Conservation (phyloP, 2,329 filamentous ascomycete species). For the Aspergillus candidus region DNA sequence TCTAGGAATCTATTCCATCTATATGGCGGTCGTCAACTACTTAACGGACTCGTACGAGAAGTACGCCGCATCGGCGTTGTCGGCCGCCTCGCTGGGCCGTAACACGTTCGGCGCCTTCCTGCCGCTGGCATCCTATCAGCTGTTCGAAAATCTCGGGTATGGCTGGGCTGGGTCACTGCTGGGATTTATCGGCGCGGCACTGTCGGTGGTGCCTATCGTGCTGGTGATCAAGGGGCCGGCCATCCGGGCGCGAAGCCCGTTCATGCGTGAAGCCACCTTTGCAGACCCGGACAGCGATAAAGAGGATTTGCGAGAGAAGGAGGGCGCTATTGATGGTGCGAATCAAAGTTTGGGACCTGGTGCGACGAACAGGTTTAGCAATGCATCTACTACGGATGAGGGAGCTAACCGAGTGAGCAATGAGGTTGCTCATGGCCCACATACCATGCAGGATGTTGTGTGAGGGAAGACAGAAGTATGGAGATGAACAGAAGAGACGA, state of each 20-base stretch:
- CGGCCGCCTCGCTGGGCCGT: slow-evolving; percentile 41
- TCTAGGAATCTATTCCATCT: slow-evolving; percentile 39
- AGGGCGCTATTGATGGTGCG: background rate
- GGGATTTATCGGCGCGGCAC: slow-evolving; percentile 37
- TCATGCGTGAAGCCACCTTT: slow-evolving; percentile 26
- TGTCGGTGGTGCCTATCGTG: slow-evolving; percentile 38
- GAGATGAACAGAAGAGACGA: too few species aligned
- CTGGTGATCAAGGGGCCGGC: slow-evolving; percentile 37
- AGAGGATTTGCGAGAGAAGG: background rate
- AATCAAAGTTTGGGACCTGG: too few species aligned
- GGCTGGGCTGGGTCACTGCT: slow-evolving; percentile 41
- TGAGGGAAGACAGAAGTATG: too few species aligned
- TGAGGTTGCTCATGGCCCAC: too few species aligned
- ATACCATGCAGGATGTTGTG: too few species aligned
- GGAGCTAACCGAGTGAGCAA: too few species aligned
- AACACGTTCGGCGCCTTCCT: slow-evolving; percentile 44
- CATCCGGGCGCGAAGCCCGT: slow-evolving; percentile 30
- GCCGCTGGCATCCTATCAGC: slow-evolving; percentile 37
- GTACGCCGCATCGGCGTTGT: slow-evolving; percentile 43
- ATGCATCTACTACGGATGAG: too few species aligned
- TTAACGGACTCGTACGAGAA: slow-evolving; percentile 45
- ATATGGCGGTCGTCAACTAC: slow-evolving; percentile 46
- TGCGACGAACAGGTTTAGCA: too few species aligned
- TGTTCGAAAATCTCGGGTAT: slow-evolving; percentile 38
- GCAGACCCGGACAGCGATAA: slow-evolving; percentile 4